Evolutionary conservation across 148 eudicot species (phyloP).

Genomic region (Fagopyrum esculentum): DNA sequence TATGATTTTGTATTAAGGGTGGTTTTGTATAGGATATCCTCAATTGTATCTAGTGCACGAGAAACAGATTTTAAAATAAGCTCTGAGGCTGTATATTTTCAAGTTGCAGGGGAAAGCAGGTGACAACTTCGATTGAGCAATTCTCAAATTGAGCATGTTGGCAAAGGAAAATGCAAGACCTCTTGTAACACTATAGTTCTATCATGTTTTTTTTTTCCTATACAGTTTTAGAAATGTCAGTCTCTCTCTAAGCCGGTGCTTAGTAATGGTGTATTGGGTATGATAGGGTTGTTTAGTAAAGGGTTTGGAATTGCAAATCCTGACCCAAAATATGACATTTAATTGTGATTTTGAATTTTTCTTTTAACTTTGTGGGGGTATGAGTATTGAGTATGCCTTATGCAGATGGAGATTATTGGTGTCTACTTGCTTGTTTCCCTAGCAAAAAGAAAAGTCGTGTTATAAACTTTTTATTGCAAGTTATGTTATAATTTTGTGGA

Average conservation of each 20-base stretch:
- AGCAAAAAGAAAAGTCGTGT: too few species aligned
- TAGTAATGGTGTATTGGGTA: not conserved
- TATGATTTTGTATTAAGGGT: not conserved
- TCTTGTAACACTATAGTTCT: not conserved
- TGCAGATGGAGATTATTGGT: too few species aligned
- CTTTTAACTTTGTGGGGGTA: too few species aligned
- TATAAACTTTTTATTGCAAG: too few species aligned
- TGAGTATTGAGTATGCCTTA: too few species aligned
- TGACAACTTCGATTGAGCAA: not conserved
- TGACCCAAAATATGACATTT: too few species aligned
- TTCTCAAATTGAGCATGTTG: not conserved
- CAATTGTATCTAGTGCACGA: too few species aligned
- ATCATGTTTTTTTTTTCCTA: not conserved
- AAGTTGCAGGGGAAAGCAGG: not conserved
- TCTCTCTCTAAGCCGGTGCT: not conserved
- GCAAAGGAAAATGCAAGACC: not conserved
- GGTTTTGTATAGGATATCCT: not conserved
- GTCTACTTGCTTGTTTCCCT: too few species aligned
- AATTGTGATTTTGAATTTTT: too few species aligned
- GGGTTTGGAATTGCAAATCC: too few species aligned
- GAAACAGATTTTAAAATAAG: not conserved
- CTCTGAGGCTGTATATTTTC: not conserved
- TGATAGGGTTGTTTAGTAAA: not conserved
- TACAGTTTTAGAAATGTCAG: not conserved
- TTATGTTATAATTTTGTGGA: too few species aligned